Evolutionary conservation across 1,139 yeast species (phyloP).

Genomic region (Hanseniaspora uvarum): DNA sequence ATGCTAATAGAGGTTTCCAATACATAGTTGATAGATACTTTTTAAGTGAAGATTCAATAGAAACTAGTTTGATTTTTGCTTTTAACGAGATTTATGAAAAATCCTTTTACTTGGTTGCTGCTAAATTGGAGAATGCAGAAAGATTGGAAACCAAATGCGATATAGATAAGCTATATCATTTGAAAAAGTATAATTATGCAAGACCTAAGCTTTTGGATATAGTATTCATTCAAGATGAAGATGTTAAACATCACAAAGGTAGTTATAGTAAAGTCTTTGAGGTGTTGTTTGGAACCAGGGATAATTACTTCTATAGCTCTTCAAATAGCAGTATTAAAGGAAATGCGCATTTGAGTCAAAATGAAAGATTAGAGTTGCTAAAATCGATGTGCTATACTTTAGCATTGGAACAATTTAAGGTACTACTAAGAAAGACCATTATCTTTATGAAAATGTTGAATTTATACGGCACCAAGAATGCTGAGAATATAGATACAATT

Average conservation of each 20-base stretch:
- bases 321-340: neutral
- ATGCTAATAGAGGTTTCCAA: slow-evolving; percentile 27
- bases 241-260: neutral
- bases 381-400: slow-evolving; percentile 16
- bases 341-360: slow-evolving; percentile 7
- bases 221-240: neutral
- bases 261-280: neutral
- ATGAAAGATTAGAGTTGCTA: slow-evolving; percentile 18
- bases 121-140: slow-evolving; percentile 7
- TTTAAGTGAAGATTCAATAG: slow-evolving; percentile 21
- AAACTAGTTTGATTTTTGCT: slow-evolving; percentile 5
- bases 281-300: neutral
- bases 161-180: neutral
- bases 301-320: neutral
- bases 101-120: neutral
- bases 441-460: slow-evolving; percentile 19
- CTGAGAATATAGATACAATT: slow-evolving; percentile 5
- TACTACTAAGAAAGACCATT: slow-evolving; percentile 26
- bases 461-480: neutral
- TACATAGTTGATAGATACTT: slow-evolving; percentile 25
- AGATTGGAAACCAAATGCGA: neutral
- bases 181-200: neutral
- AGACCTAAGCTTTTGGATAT: neutral
- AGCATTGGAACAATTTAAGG: slow-evolving; percentile 10
- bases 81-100: slow-evolving; percentile 10